Evolutionary conservation across 2,329 filamentous ascomycete genomes (phyloP).

Genomic region (Talaromyces atroroseus): DNA sequence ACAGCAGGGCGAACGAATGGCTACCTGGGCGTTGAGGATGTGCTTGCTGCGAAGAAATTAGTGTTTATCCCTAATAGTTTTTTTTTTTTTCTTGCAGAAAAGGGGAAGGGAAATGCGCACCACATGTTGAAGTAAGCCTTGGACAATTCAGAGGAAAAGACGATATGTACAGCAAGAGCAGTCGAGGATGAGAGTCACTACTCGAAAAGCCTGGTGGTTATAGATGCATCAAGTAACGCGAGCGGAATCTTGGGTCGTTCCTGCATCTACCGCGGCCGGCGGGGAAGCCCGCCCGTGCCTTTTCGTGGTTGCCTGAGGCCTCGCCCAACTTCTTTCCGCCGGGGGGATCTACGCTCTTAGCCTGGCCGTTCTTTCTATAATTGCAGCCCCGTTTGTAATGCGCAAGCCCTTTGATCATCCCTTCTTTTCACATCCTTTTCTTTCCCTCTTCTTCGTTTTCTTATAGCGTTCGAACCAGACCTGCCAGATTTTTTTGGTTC

Average conservation of each 20-base stretch:
- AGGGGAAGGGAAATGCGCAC: not conserved
- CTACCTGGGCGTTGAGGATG: constrained; percentile 93
- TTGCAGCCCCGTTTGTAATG: not conserved
- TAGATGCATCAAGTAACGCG: not conserved
- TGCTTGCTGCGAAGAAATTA: constrained; percentile 67
- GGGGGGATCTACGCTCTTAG: not conserved
- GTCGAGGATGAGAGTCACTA: not conserved
- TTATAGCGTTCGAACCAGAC: not conserved
- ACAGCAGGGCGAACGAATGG: constrained; percentile 96
- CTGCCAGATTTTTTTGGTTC: not conserved
- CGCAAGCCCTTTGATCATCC: not conserved
- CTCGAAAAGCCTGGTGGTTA: not conserved
- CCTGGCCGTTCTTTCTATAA: not conserved
- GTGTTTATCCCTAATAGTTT: not conserved
- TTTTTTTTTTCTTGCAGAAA: not conserved
- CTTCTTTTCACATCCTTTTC: not conserved
- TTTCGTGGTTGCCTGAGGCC: not conserved
- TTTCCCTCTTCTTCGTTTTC: not conserved
- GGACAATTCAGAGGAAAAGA: not conserved
- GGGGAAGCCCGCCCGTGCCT: not conserved
- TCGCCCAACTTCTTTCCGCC: not conserved
- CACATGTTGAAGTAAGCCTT: constrained; percentile 3
- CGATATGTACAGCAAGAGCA: not conserved
- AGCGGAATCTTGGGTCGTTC: not conserved
- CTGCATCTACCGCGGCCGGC: not conserved